Evolutionary conservation across 1,284 basidiomycete genomes (phyloP), one percentile per base, ranked within the genome.

Genomic region (Apiotrichum laibachii): DNA sequence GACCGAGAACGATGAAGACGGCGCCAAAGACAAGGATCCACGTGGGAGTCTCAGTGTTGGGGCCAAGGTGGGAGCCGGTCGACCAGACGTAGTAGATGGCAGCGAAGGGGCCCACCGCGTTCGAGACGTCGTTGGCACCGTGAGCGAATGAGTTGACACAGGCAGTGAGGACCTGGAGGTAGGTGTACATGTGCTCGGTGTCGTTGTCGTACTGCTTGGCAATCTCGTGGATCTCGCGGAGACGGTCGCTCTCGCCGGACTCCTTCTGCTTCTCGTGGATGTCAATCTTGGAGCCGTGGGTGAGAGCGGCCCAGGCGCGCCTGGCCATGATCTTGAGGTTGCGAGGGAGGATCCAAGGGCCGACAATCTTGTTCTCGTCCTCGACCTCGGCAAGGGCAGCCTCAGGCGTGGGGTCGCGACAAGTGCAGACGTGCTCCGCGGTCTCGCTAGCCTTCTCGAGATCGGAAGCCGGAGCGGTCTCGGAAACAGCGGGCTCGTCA

Each of bases 101-200:
- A 22, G 73, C 64, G 55, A 74, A 74, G 37, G 76, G 74, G 19
- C 76, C 76, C 61, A 78, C 67, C 33, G 76, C 76, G 64, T 77
- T 77, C 63, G 72, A 65, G 19, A 71, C 59, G 53, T 79, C 78
- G 71, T 80, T 80, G 61, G 75, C 68, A 40, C 79, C 80, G 68
- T 81, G 80, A 18, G 80, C 80, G 62, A 82, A 82, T 16, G 79
- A 81, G 53, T 79, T 79, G 57, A 78, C 80, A 65, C 80, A 81
- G n/a, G 80, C 80, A 16, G 81, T 82, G 56, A 82, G 59, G 55
- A 82, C 80, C 62, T 82, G 81, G 48, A 82, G 72, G 73, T 81
- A 82, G 21, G 80, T 80, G 76, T 74, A 82, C 35, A 78, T 61
- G 66, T 81, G 80, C 66, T 82, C 81, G 53, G 78, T 78, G 67